Percentiles rank a stretch among this genome's conserved stretches.
These are phyloP conservation scores for Cyberlindnera maclurae DNA, from an alignment of 805 yeast genomes.

Conservation along the genomic window DNA sequence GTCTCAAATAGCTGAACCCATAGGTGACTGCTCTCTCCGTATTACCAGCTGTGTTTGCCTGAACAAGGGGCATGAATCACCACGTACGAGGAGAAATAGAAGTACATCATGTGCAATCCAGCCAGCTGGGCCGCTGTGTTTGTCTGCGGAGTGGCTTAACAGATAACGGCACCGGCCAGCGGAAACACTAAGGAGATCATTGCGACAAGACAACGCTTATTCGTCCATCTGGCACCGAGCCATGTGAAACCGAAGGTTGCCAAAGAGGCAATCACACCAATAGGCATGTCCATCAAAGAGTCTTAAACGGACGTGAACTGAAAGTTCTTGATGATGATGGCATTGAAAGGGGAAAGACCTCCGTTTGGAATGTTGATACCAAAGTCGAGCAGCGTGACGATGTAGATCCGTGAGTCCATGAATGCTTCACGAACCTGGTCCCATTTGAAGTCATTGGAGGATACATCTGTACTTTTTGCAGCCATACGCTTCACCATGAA, in stretches of 20 bases:
- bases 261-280: slow-evolving; percentile 26
- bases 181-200: slow-evolving; percentile 24
- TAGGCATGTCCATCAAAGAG: slow-evolving; percentile 24
- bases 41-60: slow-evolving; percentile 41
- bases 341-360: slow-evolving; percentile 25
- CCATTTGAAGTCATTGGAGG: slow-evolving; percentile 31
- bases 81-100: slow-evolving; percentile 27
- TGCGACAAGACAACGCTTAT: slow-evolving; percentile 23
- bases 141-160: slow-evolving; percentile 13
- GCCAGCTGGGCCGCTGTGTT: slow-evolving; percentile 25
- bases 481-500: slow-evolving; percentile 34
- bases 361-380: slow-evolving; percentile 29
- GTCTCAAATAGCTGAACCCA: slow-evolving; percentile 31
- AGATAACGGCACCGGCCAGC: slow-evolving; percentile 23
- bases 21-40: slow-evolving; percentile 34
- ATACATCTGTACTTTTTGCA: slow-evolving; percentile 38
- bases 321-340: slow-evolving; percentile 22
- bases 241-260: slow-evolving; percentile 27
- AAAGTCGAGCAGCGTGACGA: slow-evolving; percentile 25
- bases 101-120: slow-evolving; percentile 28
- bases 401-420: slow-evolving; percentile 32
- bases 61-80: slow-evolving; percentile 26
- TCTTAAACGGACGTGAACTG: slow-evolving; percentile 20
- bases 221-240: slow-evolving; percentile 26
- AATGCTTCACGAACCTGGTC: slow-evolving; percentile 38